These are phyloP conservation scores for Rosellinia necatrix DNA, from an alignment of 2,329 filamentous ascomycete species.

Conservation along the genomic window DNA sequence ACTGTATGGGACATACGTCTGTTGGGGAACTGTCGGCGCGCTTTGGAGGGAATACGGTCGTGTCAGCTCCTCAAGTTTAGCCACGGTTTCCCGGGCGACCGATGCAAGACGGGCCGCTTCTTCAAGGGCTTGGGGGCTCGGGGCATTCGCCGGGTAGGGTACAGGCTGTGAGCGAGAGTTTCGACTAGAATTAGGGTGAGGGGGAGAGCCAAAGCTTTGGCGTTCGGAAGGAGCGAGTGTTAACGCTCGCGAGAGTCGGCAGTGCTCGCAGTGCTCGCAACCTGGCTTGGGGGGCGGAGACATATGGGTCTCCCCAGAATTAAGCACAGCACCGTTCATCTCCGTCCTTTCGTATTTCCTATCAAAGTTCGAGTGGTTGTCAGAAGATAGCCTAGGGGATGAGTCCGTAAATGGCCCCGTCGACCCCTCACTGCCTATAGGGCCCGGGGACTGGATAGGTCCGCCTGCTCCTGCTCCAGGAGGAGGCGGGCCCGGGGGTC, in stretches of 20 bases:
- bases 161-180: background rate
- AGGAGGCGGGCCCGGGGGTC: constrained; percentile 20
- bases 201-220: constrained; percentile 13
- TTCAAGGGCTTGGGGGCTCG: constrained; percentile 22
- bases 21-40: constrained; percentile 3
- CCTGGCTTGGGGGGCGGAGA: constrained; percentile 2
- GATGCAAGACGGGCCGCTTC: constrained; percentile 31
- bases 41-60: constrained; percentile 21
- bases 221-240: constrained; percentile 14
- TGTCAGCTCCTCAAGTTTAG: constrained; percentile 30
- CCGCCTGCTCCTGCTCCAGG: constrained; percentile 5
- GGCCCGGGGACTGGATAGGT: background rate
- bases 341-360: constrained; percentile 12
- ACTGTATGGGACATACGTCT: background rate
- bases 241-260: constrained; percentile 26
- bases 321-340: constrained; percentile 1
- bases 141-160: background rate
- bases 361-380: constrained; percentile 1
- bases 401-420: constrained; percentile 5
- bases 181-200: background rate
- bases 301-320: background rate
- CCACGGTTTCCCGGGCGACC: constrained; percentile 28
- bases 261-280: constrained; percentile 33
- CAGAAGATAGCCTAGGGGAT: constrained; percentile 5
- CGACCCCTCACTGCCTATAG: constrained; percentile 6